Conservation (phyloP, 768 basidiomycete species). For the Pisolithus microcarpus region DNA sequence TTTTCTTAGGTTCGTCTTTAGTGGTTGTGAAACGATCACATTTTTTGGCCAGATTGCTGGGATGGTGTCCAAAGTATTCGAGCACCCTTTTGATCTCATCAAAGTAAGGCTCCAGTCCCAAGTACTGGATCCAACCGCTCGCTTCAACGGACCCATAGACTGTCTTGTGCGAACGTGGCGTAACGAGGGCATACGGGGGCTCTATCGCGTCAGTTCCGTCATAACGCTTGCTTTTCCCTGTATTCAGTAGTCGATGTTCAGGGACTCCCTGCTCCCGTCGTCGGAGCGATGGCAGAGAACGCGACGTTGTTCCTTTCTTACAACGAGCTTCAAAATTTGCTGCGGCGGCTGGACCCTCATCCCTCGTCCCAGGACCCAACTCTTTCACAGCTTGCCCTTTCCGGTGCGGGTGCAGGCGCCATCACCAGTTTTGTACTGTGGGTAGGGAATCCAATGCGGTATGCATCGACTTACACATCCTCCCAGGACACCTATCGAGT, state of each 20-base stretch:
- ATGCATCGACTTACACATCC: neutral
- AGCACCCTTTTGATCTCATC: conserved; percentile 93
- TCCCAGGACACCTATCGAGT: conserved; percentile 81
- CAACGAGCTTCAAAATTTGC: conserved; percentile 59
- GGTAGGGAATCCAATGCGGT: conserved; percentile 21
- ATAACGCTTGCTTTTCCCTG: neutral
- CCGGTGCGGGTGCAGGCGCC: conserved; percentile 81
- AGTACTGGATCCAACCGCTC: conserved; percentile 58
- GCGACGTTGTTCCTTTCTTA: conserved; percentile 85
- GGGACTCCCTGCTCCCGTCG: conserved; percentile 88
- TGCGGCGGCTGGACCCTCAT: conserved; percentile 38
- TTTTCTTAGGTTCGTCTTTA: neutral
- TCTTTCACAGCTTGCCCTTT: conserved; percentile 64
- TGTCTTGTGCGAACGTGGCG: conserved; percentile 73
- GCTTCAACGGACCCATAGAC: conserved; percentile 83
- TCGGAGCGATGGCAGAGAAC: conserved; percentile 90
- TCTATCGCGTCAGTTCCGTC: conserved; percentile 60
- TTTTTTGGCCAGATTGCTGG: conserved; percentile 60
- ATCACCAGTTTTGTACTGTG: conserved; percentile 84
- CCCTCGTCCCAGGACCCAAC: conserved; percentile 38
- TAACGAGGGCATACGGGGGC: neutral
- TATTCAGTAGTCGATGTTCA: conserved; percentile 23
- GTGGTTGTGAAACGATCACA: neutral
- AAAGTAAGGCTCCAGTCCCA: conserved; percentile 94
- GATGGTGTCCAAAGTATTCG: conserved; percentile 78